Evolutionary conservation across 495 filamentous ascomycete species (phyloP).

Genomic region (Neurospora pannonica): DNA sequence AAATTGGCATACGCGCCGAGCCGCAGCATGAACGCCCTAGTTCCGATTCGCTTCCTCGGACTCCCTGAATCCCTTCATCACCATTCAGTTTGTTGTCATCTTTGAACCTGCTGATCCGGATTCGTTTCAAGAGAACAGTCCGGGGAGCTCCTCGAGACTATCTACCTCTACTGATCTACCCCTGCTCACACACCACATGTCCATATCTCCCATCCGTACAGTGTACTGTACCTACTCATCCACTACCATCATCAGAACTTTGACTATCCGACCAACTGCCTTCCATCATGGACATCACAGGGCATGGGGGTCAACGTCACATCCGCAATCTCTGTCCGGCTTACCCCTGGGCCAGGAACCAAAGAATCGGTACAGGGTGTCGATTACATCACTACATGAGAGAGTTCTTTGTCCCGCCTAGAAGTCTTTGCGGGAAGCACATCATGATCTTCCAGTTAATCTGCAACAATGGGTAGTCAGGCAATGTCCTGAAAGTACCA

Average conservation of each 20-base stretch:
- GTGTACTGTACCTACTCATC: neutral
- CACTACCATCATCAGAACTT: neutral
- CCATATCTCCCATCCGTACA: neutral
- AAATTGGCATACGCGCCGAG: neutral
- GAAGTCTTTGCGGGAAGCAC: neutral
- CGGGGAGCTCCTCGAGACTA: neutral
- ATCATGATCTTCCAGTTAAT: neutral
- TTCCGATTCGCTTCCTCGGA: neutral
- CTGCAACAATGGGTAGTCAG: neutral
- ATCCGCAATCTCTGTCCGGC: neutral
- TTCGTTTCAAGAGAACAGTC: neutral
- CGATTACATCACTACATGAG: neutral
- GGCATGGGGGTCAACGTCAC: neutral
- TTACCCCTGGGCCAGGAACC: neutral
- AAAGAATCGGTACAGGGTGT: neutral
- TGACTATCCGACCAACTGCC: neutral
- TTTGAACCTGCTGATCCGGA: neutral
- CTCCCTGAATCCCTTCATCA: neutral
- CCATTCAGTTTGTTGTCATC: neutral
- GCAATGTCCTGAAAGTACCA: neutral
- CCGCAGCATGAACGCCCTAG: neutral
- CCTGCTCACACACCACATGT: neutral
- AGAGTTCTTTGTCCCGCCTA: neutral
- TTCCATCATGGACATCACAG: neutral
- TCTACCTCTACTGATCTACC: neutral